Base-by-base conservation (phyloP, 78 protist genomes). In the Dictyostelium capitatum region DNA sequence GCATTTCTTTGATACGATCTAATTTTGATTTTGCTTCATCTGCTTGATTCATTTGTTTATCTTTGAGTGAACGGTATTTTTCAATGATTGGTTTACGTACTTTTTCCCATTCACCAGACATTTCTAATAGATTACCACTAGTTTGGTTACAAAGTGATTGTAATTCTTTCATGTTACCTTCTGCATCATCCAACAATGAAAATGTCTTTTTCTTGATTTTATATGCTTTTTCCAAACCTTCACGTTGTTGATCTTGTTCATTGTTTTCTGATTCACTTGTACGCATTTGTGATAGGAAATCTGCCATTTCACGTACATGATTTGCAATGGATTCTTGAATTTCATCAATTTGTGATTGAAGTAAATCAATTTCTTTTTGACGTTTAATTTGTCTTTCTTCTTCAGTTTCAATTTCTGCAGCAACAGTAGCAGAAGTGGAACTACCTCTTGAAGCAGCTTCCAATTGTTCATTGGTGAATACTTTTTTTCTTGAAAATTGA, bases 31-130 rank as follows among this genome's bases (percentile, higher is more conserved):
- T 54, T 5, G 79, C 32, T 51, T 67, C 74, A 32, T 74, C 94
- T 37, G 47, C 28, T 41, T 85, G 82, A 51, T 83, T 77, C 48
- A 48, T 70, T 46, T 82, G 48, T 17, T 65, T 64, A 57, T 90
- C 95, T 46, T 73, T 74, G 2, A 85, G 65, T 47, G 51, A 65
- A 57, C 97, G 95, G 59, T 70, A 79, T 56, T 95, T 79, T 41
- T 74, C 96, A 1, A 90, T 28, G 56, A 95, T 83, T 15, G 97
- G 96, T 53, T 65, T 28, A 28, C 97, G 69, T 3, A 74, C 85
- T n/a, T 69, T 59, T 64, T 95, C 97, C 95, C 97, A 84, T 23
- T 95, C 87, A n/a, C 57, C 78, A 10, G 95, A 85, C 82, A 95
- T 83, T 46, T 89, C 97, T 30, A 82, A 5, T 1, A 95, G 79